Evolutionary conservation across 2,329 filamentous ascomycete species (phyloP), one percentile per base, ranked within the genome.

Genomic region (Fusarium tuaranense): DNA sequence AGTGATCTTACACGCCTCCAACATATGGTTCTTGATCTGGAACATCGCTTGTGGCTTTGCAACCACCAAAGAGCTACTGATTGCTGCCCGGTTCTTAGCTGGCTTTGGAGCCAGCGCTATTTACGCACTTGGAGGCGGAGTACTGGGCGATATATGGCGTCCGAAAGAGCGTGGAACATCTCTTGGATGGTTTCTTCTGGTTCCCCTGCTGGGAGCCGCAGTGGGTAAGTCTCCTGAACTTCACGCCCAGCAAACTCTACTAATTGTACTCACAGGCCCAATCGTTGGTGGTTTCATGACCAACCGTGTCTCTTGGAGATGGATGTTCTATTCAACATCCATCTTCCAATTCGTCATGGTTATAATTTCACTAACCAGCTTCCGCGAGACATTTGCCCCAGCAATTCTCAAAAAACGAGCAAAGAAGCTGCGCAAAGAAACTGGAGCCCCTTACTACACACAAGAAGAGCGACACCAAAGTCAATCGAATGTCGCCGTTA

Each of bases 11-110:
- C 86, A 87, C 46, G 63, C 76, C 0, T 84, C 84, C 1, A 89
- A 87, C 67, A 39, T 87, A 2, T 84, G 86, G 82, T 89, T 89
- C 76, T 77, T 90, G 3, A 67, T 84, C 44, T 88, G 87, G 84
- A 87, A 87, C 71, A 70, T 88, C 9, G 80, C 82, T 2, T 87
- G 86, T 67, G 83, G 85, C 4, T 84, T 85, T 62, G 79, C 86
- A 6, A 79, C 72, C 1, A 80, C 81, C 4, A 83, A 86, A 63
- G 79, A 81, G 7, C 57, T 83, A 8, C 76, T 89, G 4, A 85
- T 88, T 13, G 83, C 82, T 0, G 82, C 84, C 14, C 81, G 87
- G 0, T 86, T 89, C 48, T 71, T 89, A 1, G 82, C 86, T 5
- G 87, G 87, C 0, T 81, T 89, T 20, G 87, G 87, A 2, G 87